Percentiles rank a stretch among this genome's conserved stretches.
Conservation (phyloP, 805 yeast species). For the Kluyveromyces nonfermentans region DNA sequence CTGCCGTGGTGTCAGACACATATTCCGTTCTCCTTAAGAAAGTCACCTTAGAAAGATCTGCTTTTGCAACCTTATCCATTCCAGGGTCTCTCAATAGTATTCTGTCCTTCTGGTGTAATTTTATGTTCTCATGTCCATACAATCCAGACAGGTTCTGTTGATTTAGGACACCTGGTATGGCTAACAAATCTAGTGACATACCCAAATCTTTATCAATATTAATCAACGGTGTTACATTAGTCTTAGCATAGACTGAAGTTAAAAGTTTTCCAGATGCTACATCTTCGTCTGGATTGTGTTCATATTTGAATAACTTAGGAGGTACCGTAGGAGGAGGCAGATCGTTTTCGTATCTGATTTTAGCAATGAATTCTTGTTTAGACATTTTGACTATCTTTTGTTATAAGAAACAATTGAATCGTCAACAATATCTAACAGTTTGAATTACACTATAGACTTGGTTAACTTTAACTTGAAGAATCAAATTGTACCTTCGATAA, state of each 20-base stretch:
- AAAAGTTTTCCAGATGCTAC: conserved; percentile 48
- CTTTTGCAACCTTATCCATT: conserved; percentile 27
- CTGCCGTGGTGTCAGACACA: conserved; percentile 47
- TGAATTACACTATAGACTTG: neutral
- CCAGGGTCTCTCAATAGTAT: conserved; percentile 74
- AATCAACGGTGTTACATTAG: conserved; percentile 56
- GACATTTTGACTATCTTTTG: conserved; percentile 26
- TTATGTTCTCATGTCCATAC: conserved; percentile 32
- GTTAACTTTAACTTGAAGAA: too few relatives aligned
- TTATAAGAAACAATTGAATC: neutral
- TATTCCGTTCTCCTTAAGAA: conserved; percentile 93
- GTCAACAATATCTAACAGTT: neutral
- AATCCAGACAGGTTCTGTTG: conserved; percentile 41
- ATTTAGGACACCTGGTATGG: conserved; percentile 60
- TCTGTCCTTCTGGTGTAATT: conserved; percentile 70
- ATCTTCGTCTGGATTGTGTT: conserved; percentile 31
- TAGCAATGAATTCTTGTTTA: conserved; percentile 70
- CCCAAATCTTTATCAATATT: conserved; percentile 58
- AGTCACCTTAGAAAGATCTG: conserved; percentile 41
- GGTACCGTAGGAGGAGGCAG: conserved; percentile 91
- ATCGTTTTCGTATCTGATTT: conserved; percentile 72
- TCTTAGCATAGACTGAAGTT: conserved; percentile 64
- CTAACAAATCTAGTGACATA: conserved; percentile 63
- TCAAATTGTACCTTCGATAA: too few relatives aligned
- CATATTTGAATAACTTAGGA: conserved; percentile 66